These are phyloP conservation scores for Teratosphaeriaceae sp. DNA, from an alignment of 2,329 filamentous ascomycete genomes.

Conservation along the genomic window DNA sequence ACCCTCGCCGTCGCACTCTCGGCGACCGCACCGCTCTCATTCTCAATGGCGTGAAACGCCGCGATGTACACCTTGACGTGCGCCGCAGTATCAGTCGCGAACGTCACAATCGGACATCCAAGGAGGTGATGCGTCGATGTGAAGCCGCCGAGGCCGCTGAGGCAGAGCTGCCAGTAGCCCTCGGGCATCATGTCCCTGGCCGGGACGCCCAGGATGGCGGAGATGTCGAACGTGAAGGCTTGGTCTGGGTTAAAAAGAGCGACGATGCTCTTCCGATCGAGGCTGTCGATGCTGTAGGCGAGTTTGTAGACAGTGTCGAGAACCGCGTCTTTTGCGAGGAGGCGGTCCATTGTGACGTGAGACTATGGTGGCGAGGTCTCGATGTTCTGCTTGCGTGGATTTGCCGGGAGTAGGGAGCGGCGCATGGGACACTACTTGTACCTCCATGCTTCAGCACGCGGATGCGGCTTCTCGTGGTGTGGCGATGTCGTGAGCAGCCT, in stretches of 20 bases:
- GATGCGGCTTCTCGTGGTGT: no score
- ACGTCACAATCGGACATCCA: not conserved
- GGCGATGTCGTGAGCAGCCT: no score
- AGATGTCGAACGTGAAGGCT: not conserved
- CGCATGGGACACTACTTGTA: no score
- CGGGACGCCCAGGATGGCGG: not conserved
- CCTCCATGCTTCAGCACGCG: no score
- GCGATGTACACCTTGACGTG: not conserved
- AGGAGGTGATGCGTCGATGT: not conserved
- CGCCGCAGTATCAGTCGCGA: not conserved
- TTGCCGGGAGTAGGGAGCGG: no score
- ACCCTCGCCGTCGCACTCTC: not conserved
- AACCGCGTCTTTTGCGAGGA: not conserved
- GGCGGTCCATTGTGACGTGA: no score
- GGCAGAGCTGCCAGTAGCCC: not conserved
- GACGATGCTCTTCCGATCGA: not conserved
- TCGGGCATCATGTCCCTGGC: not conserved
- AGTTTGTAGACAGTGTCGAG: not conserved
- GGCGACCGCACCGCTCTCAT: not conserved
- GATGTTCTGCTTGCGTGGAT: no score
- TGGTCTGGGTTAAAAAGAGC: not conserved
- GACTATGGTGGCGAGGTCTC: no score
- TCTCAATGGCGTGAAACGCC: not conserved
- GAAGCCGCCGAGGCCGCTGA: not conserved
- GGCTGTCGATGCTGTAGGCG: not conserved